Percentiles rank a stretch among this genome's conserved stretches.
Evolutionary conservation across 495 filamentous ascomycete genomes (phyloP).

Genomic region (Podospora conica): DNA sequence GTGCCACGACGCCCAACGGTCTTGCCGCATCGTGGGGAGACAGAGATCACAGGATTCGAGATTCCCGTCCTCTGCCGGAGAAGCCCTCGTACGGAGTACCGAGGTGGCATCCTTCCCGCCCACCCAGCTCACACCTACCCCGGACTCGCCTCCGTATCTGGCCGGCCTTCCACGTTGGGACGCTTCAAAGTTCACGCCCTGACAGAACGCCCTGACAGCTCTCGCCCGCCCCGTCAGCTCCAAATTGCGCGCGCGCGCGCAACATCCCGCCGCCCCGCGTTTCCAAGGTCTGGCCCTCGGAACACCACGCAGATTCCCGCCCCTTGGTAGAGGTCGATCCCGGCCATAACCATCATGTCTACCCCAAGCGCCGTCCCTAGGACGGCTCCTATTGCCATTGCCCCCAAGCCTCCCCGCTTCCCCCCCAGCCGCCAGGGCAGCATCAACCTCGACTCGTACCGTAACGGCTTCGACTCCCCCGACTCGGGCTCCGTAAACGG

Average conservation of each 20-base stretch:
- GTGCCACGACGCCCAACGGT: not conserved
- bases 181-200: not conserved
- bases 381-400: slow-evolving; percentile 54
- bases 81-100: too few species aligned
- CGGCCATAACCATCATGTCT: slow-evolving; percentile 41
- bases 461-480: slow-evolving; percentile 43
- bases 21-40: not conserved
- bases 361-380: slow-evolving; percentile 42
- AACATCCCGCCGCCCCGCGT: not conserved
- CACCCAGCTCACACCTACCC: not conserved
- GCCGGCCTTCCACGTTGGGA: not conserved
- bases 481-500: slow-evolving; percentile 45
- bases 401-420: slow-evolving; percentile 44
- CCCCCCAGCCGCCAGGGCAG: slow-evolving; percentile 40
- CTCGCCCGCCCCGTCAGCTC: not conserved
- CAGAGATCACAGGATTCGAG: not conserved
- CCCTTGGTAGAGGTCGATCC: slow-evolving; percentile 7
- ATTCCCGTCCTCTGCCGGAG: not conserved
- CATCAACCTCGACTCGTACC: slow-evolving; percentile 35
- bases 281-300: not conserved
- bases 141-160: not conserved
- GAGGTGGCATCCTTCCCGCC: not conserved
- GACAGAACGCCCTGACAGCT: not conserved
- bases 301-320: slow-evolving; percentile 7
- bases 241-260: not conserved